Conservation (phyloP, 2,329 filamentous ascomycete species). For the Fusarium verticillioides region DNA sequence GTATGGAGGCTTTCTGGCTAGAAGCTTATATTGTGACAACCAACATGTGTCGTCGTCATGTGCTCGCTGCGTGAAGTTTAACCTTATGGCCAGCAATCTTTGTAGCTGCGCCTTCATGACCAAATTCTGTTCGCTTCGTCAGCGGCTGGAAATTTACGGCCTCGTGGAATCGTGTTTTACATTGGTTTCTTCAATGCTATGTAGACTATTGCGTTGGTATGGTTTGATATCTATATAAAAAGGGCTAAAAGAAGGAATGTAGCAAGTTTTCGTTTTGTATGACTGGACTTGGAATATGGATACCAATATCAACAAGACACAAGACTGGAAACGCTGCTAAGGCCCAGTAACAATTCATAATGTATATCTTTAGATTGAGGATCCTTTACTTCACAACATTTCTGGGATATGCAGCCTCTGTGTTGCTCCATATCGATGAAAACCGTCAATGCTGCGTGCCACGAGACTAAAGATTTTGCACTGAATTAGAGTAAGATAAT, state of each 20-base stretch:
- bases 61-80: background rate
- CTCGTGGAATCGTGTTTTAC: background rate
- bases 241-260: background rate
- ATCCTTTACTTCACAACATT: background rate
- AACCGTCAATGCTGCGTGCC: background rate
- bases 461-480: background rate
- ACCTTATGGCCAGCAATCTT: background rate
- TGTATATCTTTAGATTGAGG: background rate
- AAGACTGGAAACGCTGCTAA: background rate
- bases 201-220: background rate
- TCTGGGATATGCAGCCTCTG: background rate
- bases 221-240: no score
- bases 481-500: background rate
- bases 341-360: fast-evolving
- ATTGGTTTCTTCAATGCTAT: background rate
- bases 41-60: background rate
- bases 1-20: background rate
- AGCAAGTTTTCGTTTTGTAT: background rate
- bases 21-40: background rate
- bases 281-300: background rate
- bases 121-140: background rate
- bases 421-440: background rate
- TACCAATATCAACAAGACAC: fast-evolving
- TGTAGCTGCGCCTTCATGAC: background rate
- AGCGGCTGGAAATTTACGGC: background rate